phyloP scores from a whole-genome alignment of 139 green algal genomes.

The Micromonas pusilla region DNA sequence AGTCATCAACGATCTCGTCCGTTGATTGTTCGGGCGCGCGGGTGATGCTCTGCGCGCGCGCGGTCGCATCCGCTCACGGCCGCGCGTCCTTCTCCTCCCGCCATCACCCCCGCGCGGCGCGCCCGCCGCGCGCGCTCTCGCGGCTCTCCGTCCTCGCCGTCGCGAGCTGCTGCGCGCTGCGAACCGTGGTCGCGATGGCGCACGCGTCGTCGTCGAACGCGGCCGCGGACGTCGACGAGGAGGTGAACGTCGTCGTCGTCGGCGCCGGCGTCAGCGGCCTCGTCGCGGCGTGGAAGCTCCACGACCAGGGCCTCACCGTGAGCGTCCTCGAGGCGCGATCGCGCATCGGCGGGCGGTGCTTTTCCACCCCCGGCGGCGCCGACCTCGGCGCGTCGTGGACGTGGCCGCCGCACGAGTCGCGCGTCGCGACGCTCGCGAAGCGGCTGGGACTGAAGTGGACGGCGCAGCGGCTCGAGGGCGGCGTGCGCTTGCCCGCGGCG shows the following conservation, averaged over 20 bases:
- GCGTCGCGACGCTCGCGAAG: not conserved
- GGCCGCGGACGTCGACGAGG: too few relatives aligned
- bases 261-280: not conserved
- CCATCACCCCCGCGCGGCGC: too few relatives aligned
- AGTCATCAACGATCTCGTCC: too few relatives aligned
- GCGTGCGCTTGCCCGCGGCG: not conserved
- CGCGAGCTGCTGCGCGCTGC: too few relatives aligned
- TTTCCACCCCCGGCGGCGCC: not conserved
- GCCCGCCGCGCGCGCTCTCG: too few relatives aligned
- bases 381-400: slow-evolving; percentile 21
- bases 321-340: not conserved
- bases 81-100: too few relatives aligned
- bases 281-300: not conserved
- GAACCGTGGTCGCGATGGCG: too few relatives aligned
- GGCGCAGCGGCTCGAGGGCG: slow-evolving; percentile 8
- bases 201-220: too few relatives aligned
- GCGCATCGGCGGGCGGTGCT: not conserved
- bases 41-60: too few relatives aligned
- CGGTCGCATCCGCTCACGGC: too few relatives aligned
- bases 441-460: not conserved
- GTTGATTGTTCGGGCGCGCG: too few relatives aligned
- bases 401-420: not conserved
- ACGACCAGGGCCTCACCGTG: not conserved
- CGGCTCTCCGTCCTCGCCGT: too few relatives aligned
- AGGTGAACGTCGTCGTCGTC: not conserved